Conservation (phyloP, 495 filamentous ascomycete genomes). For the Rusavskia elegans region DNA sequence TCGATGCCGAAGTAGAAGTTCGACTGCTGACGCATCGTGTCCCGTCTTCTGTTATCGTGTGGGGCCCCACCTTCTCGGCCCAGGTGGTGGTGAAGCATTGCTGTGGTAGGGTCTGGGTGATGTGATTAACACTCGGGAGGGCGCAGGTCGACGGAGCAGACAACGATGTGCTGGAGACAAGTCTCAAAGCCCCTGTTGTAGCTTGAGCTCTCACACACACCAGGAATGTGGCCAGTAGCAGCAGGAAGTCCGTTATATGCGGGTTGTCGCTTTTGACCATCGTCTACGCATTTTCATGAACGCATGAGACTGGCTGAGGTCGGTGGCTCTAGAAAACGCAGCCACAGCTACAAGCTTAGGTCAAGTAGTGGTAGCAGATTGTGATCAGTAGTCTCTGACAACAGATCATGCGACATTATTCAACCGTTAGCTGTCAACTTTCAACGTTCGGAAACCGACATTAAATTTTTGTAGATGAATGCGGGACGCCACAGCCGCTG, state of each 20-base stretch:
- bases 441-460: not conserved
- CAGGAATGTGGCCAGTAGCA: not conserved
- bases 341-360: not conserved
- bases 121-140: slow-evolving; percentile 59
- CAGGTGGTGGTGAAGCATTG: slow-evolving; percentile 48
- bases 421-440: not conserved
- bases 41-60: not conserved
- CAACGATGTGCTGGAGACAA: not conserved
- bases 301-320: too few relatives aligned
- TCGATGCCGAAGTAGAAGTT: not conserved
- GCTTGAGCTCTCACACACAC: not conserved
- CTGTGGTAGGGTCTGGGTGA: slow-evolving; percentile 63
- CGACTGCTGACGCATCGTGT: not conserved
- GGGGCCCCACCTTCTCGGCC: slow-evolving; percentile 2
- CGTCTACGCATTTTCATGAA: not conserved
- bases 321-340: too few relatives aligned
- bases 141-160: slow-evolving; percentile 34
- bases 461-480: not conserved
- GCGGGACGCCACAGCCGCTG: too few relatives aligned
- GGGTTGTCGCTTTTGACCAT: not conserved
- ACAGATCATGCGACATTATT: too few relatives aligned
- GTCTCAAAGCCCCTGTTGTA: not conserved
- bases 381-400: too few relatives aligned
- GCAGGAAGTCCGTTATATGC: not conserved
- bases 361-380: not conserved